Evolutionary conservation across 192 early-diverging fungal species (phyloP).

Genomic region (Backusella liffmaniae): DNA sequence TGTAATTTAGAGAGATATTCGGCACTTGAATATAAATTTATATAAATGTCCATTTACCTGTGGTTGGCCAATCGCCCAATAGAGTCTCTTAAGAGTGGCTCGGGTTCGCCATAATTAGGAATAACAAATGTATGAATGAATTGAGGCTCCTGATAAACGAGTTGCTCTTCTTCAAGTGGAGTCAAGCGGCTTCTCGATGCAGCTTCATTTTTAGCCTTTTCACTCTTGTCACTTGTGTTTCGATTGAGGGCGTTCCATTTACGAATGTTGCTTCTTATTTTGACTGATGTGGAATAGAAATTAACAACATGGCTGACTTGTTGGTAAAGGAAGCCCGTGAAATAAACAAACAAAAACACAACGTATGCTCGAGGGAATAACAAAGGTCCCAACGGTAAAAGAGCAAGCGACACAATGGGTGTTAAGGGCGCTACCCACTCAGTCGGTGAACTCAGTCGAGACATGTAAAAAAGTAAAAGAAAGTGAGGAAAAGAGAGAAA

Average conservation of each 20-base stretch:
- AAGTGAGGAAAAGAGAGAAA: neutral
- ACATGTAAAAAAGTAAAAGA: neutral
- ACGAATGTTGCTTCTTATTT: conserved; percentile 41
- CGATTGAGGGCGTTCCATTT: conserved; percentile 30
- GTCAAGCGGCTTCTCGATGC: neutral
- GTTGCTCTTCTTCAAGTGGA: neutral
- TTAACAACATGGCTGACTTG: conserved; percentile 49
- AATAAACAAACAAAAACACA: conserved; percentile 43
- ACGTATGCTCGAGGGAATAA: conserved; percentile 44
- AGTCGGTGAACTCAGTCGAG: conserved; percentile 21
- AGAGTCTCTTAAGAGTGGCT: conserved; percentile 65
- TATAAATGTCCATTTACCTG: conserved; percentile 30
- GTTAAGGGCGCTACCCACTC: conserved; percentile 45
- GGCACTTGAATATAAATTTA: neutral
- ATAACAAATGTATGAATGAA: conserved; percentile 65
- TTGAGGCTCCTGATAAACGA: neutral
- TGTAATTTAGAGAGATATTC: neutral
- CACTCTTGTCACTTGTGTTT: neutral
- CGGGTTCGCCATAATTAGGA: conserved; percentile 66
- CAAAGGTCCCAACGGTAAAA: conserved; percentile 43
- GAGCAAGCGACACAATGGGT: conserved; percentile 34
- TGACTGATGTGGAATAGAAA: conserved; percentile 39
- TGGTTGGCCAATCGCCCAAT: conserved; percentile 63
- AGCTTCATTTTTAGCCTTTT: neutral
- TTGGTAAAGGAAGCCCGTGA: conserved; percentile 41